phyloP scores from a whole-genome alignment of 2,329 filamentous ascomycete genomes.

The Beauveria pseudobassiana region DNA sequence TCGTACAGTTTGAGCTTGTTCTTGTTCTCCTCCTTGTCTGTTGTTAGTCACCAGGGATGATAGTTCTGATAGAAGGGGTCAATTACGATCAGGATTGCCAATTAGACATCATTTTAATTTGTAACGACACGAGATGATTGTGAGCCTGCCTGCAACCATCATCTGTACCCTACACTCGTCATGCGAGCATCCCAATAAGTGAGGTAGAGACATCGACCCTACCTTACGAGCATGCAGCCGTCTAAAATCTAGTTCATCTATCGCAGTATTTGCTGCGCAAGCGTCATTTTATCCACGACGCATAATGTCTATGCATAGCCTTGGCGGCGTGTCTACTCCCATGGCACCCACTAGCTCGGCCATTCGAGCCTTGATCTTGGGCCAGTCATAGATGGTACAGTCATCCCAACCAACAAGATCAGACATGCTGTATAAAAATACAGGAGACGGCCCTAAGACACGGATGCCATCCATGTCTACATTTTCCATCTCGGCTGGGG shows the following conservation, averaged over 20 bases:
- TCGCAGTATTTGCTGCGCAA: neutral
- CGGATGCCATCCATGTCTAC: constrained; percentile 53
- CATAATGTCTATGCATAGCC: constrained; percentile 53
- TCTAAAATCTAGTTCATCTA: neutral
- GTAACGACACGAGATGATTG: too few relatives aligned
- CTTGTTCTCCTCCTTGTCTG: too few relatives aligned
- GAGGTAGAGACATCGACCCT: neutral
- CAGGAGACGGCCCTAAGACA: constrained; percentile 37
- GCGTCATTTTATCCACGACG: neutral
- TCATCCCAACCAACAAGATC: constrained; percentile 54
- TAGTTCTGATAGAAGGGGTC: too few relatives aligned
- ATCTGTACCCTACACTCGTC: neutral
- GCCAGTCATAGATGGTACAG: constrained; percentile 39
- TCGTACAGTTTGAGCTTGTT: too few relatives aligned
- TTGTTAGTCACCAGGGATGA: too few relatives aligned
- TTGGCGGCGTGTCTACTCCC: constrained; percentile 49
- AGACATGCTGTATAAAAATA: constrained; percentile 33
- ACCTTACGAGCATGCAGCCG: neutral
- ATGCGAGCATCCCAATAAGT: too few relatives aligned
- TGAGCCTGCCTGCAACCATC: too few relatives aligned
- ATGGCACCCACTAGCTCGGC: constrained; percentile 61
- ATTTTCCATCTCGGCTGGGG: constrained; percentile 42
- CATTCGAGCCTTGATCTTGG: constrained; percentile 52
- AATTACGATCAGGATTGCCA: too few relatives aligned
- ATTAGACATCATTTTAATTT: too few relatives aligned